These are phyloP conservation scores for Umbelopsis vinacea DNA, from an alignment of 192 early-diverging fungal genomes.

Conservation along the genomic window DNA sequence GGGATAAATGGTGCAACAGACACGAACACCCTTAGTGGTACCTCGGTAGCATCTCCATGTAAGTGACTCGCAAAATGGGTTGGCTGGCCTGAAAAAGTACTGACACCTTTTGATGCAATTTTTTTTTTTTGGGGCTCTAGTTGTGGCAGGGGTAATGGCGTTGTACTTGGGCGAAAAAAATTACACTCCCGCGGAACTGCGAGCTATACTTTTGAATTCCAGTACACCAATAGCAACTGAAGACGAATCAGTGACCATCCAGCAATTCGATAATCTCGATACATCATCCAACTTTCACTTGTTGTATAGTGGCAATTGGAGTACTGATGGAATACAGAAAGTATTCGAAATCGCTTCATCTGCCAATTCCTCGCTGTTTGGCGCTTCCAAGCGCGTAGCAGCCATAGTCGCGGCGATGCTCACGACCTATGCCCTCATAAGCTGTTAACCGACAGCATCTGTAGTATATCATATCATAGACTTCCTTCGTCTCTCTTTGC, in stretches of 20 bases:
- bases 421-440: background rate
- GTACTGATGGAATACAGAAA: background rate
- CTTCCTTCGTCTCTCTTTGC: background rate
- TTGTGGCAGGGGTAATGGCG: conserved; percentile 49
- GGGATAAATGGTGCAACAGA: conserved; percentile 64
- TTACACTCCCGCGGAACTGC: conserved; percentile 25
- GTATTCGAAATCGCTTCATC: background rate
- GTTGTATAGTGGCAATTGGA: conserved; percentile 14
- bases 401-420: background rate
- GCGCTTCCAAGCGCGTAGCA: background rate
- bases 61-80: background rate
- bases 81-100: no score
- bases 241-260: background rate
- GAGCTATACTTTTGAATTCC: background rate
- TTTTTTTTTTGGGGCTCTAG: background rate
- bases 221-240: background rate
- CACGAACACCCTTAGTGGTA: conserved; percentile 65
- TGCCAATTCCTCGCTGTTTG: background rate
- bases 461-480: background rate
- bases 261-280: background rate
- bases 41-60: conserved; percentile 69
- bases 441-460: background rate
- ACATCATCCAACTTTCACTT: background rate
- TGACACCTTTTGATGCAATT: background rate
- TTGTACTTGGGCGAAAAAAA: conserved; percentile 38